phyloP scores from a whole-genome alignment of 140 eudicot species.

The Cichorium intybus region DNA sequence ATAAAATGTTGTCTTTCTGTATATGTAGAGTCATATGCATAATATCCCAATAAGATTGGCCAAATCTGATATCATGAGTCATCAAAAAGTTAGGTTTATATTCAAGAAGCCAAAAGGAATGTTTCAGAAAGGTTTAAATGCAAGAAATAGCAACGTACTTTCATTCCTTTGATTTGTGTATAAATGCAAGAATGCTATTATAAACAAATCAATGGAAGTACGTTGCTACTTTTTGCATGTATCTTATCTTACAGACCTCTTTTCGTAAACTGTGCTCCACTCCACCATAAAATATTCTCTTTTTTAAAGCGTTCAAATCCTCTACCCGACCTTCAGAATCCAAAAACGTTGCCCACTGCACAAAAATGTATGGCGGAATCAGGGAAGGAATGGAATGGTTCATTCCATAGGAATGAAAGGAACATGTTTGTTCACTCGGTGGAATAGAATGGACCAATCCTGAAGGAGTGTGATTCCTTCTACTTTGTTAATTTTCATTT shows the following conservation, averaged over 20 bases:
- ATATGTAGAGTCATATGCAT: conserved; percentile 67
- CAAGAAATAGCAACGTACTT: no score
- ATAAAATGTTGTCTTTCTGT: conserved; percentile 74
- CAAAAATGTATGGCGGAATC: not conserved
- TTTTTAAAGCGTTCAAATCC: conserved; percentile 60
- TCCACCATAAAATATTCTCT: conserved; percentile 93
- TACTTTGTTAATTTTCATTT: no score
- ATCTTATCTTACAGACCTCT: conserved; percentile 50
- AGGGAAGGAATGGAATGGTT: not conserved
- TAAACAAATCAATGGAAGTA: not conserved
- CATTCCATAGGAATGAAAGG: not conserved
- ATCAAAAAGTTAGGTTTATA: not conserved
- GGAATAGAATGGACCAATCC: no score
- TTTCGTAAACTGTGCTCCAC: conserved; percentile 69
- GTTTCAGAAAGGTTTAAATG: no score
- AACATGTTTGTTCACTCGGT: no score
- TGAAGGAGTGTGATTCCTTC: no score
- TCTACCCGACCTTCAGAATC: conserved; percentile 82
- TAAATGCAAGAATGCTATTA: conserved; percentile 3
- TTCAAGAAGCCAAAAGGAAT: conserved; percentile 11
- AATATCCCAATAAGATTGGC: conserved; percentile 74
- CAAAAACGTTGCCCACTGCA: conserved; percentile 80
- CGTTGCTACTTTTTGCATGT: not conserved
- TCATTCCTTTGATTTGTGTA: not conserved
- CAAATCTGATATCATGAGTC: conserved; percentile 55